Base-by-base conservation (phyloP, 495 filamentous ascomycete species). In the Tuber borchii region DNA sequence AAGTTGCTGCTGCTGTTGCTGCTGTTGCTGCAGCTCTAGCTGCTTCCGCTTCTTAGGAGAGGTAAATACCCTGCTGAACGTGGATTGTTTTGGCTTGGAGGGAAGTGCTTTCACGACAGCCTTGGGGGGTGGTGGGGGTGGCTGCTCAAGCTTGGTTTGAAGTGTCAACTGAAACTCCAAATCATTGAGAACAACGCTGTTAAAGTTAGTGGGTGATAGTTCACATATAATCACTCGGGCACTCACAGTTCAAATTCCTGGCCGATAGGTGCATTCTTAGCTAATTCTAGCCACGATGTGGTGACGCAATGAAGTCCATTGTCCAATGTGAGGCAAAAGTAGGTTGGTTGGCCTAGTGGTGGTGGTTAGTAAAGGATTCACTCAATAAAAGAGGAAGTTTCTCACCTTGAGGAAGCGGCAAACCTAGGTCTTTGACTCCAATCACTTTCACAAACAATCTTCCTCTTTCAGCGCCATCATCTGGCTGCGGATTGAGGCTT, bases 231-330 rank as follows among this genome's bases (percentile, higher is more conserved):
- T 74, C 74, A 73, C 71, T 81, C 71, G 73, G 71, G n/a, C 65
- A 70, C 77, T 78, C 73, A 82, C 81, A 99, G 90, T 84, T 99
- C 95, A 76, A 99, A 99, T 83, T 99, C 95, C 81, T 99, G 95
- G 31, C 95, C 95, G 79, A 99, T 97, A 5, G 96, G 95, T 26
- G 96, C 96, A 65, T 90, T 94, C 75, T 92, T 92, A 71, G 94
- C 96, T 40, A 99, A 87, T 83, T 99, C 95, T 3, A 97, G 85
- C 93, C 94, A 98, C 0, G 93, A 90, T 9, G 95, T 99, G 1
- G 95, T 98, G 16, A 99, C 95, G 81, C 95, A 99, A 84, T 99
- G 95, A 3, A 99, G 88, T 40, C 95, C 95, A 80, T 99, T 99
- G 85, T 99, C 95, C 39, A 99, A 88, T 2, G 95, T 99, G 14